Percentiles rank a stretch among this genome's conserved stretches.
Evolutionary conservation across 768 basidiomycete species (phyloP).

Genomic region (Sutorius australiensis): DNA sequence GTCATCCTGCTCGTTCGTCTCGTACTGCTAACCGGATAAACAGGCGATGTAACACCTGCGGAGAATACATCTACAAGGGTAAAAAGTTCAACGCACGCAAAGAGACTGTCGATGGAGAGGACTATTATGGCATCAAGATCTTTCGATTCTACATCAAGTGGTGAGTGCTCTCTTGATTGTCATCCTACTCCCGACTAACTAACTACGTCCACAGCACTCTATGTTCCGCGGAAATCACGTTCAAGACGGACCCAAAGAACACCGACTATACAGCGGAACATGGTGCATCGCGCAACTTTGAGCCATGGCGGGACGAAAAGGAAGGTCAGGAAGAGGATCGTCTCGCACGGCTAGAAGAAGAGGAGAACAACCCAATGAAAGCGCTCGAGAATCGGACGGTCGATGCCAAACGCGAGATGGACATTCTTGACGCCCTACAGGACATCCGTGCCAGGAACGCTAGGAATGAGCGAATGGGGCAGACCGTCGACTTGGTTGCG

Average conservation of each 20-base stretch:
- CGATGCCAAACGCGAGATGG: constrained; percentile 97
- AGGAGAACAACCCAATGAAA: constrained; percentile 97
- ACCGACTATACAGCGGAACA: constrained; percentile 93
- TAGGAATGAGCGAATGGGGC: constrained; percentile 81
- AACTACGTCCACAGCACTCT: constrained; percentile 57
- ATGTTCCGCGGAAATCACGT: constrained; percentile 97
- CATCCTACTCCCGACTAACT: constrained; percentile 5
- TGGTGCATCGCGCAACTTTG: constrained; percentile 96
- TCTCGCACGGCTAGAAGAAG: constrained; percentile 81
- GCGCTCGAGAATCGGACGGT: constrained; percentile 88
- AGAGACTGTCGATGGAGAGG: constrained; percentile 95
- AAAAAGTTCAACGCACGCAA: constrained; percentile 99
- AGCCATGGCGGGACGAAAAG: constrained; percentile 89
- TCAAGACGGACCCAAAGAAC: constrained; percentile 99
- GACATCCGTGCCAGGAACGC: constrained; percentile 87
- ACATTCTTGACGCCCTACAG: constrained; percentile 92
- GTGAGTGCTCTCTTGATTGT: constrained; percentile 37
- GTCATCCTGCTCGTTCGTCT: not conserved
- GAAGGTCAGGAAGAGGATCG: constrained; percentile 80
- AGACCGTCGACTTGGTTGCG: constrained; percentile 64
- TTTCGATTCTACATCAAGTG: constrained; percentile 93
- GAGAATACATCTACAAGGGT: constrained; percentile 98
- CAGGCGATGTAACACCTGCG: constrained; percentile 92
- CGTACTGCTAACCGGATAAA: constrained; percentile 8
- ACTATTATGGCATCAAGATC: constrained; percentile 98